Conservation (phyloP, 345 rosid genomes). For the Eucalyptus paniculata region DNA sequence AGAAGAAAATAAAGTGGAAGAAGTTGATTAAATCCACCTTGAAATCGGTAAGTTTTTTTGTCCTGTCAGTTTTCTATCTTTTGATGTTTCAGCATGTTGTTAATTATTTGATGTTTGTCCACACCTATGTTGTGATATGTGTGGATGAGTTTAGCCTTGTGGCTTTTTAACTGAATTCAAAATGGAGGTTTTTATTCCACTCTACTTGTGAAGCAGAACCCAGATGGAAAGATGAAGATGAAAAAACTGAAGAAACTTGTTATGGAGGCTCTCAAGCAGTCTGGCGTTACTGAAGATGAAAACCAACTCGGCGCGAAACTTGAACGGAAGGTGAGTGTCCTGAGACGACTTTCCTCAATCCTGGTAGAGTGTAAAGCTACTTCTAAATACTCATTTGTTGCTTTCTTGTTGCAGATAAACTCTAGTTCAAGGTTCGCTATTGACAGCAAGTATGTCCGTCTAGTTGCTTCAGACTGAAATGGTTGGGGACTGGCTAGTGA, state of each 20-base stretch:
- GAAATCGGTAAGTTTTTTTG: slow-evolving; percentile 37
- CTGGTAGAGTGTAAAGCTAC: neutral
- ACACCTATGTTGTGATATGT: neutral
- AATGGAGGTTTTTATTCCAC: neutral
- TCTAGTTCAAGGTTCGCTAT: slow-evolving; percentile 51
- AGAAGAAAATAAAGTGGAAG: slow-evolving; percentile 70
- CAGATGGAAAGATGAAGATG: slow-evolving; percentile 54
- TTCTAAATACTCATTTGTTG: neutral
- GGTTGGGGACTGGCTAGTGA: neutral
- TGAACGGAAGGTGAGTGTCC: slow-evolving; percentile 49
- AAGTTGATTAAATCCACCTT: slow-evolving; percentile 55
- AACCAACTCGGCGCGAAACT: slow-evolving; percentile 17
- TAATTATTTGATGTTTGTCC: neutral
- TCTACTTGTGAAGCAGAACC: slow-evolving; percentile 21
- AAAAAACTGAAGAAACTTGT: slow-evolving; percentile 54
- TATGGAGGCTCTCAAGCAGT: slow-evolving; percentile 36
- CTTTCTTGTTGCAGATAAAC: slow-evolving; percentile 26
- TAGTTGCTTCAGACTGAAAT: slow-evolving; percentile 32
- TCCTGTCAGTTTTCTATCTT: neutral
- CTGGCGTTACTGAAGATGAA: slow-evolving; percentile 26
- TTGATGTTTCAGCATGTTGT: neutral
- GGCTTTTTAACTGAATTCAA: neutral
- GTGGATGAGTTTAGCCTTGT: neutral
- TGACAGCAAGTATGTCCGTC: slow-evolving; percentile 47
- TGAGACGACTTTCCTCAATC: neutral